These are phyloP conservation scores for Cytospora leucostoma DNA, from an alignment of 2,329 filamentous ascomycete genomes.

Conservation along the genomic window DNA sequence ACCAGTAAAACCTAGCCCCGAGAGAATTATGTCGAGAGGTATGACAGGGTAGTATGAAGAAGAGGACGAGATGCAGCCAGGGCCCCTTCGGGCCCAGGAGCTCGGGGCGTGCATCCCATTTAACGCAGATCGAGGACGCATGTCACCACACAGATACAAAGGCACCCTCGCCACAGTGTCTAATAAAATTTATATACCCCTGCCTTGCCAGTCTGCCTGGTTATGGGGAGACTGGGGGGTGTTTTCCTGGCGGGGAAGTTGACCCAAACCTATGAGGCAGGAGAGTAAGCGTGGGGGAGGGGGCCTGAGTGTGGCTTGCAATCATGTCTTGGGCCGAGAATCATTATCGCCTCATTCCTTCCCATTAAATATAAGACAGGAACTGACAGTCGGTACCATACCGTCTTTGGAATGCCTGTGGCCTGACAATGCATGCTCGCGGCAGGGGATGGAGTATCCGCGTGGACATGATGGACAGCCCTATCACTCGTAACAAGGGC, in stretches of 20 bases:
- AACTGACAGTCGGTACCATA: too few species aligned
- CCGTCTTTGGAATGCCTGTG: too few species aligned
- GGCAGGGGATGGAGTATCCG: too few species aligned
- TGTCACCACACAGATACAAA: not conserved
- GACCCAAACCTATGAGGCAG: too few species aligned
- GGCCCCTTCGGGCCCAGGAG: slow-evolving; percentile 1
- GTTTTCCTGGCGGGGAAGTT: not conserved
- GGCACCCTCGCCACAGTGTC: not conserved
- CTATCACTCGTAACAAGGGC: not conserved
- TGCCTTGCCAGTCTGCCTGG: not conserved
- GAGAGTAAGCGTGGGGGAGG: too few species aligned
- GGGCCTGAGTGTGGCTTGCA: not conserved
- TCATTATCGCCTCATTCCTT: slow-evolving; percentile 1
- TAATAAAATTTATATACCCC: not conserved
- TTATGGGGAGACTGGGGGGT: not conserved
- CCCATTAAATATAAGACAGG: not conserved
- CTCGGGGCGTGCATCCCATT: slow-evolving; percentile 22
- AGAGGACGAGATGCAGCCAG: slow-evolving; percentile 3
- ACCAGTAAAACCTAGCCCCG: not conserved
- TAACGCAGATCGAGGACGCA: slow-evolving; percentile 12
- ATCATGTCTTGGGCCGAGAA: not conserved
- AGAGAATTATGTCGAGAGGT: not conserved
- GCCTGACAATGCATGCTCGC: too few species aligned
- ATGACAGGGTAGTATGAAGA: not conserved
- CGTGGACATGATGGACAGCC: too few species aligned